Conservation (phyloP, 164 flowering plant species). For the Kingdonia uniflora region DNA sequence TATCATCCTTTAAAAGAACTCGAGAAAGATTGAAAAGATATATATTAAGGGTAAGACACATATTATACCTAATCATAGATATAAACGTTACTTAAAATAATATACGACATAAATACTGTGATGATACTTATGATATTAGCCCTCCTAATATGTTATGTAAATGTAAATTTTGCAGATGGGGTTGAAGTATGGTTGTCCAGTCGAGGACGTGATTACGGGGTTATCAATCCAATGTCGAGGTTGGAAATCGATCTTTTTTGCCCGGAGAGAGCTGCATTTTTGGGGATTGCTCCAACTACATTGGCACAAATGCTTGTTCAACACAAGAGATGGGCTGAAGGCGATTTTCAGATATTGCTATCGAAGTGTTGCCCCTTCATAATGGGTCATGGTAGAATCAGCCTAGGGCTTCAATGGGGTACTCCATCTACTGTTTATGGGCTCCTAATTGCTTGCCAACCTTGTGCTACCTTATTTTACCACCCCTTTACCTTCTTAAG, state of each 20-base stretch:
- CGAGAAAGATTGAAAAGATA: too few species aligned
- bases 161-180: slow-evolving; percentile 37
- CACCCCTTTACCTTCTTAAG: slow-evolving; percentile 52
- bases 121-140: too few species aligned
- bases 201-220: slow-evolving; percentile 63
- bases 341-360: slow-evolving; percentile 50
- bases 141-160: neutral
- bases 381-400: slow-evolving; percentile 39
- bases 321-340: slow-evolving; percentile 82
- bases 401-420: slow-evolving; percentile 40
- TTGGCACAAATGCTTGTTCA: slow-evolving; percentile 43
- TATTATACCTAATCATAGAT: too few species aligned
- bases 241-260: slow-evolving; percentile 52
- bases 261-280: slow-evolving; percentile 36
- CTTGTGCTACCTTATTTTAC: slow-evolving; percentile 39
- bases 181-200: slow-evolving; percentile 50
- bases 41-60: too few species aligned
- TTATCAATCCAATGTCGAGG: slow-evolving; percentile 49
- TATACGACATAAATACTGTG: too few species aligned
- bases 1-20: too few species aligned
- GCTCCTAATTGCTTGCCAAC: slow-evolving; percentile 41
- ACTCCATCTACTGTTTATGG: slow-evolving; percentile 41
- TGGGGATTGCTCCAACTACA: slow-evolving; percentile 47
- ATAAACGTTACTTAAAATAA: too few species aligned
- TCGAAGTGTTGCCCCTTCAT: slow-evolving; percentile 39